Conservation (phyloP, 495 filamentous ascomycete genomes). For the Bryoglossum gracile region DNA sequence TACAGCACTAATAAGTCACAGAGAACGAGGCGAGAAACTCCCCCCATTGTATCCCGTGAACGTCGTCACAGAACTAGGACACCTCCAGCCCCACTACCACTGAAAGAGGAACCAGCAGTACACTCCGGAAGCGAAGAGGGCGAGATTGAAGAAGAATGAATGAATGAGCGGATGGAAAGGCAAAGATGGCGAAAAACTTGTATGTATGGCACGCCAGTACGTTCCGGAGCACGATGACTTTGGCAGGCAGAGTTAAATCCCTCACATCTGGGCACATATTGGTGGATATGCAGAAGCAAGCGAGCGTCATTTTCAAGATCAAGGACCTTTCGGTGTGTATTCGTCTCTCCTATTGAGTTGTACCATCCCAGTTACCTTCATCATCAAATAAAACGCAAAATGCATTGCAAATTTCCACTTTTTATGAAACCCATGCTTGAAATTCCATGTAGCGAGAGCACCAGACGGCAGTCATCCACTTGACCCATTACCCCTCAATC, state of each 20-base stretch:
- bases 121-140: slow-evolving; percentile 93
- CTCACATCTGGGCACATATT: not conserved
- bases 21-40: slow-evolving; percentile 55
- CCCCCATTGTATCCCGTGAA: slow-evolving; percentile 41
- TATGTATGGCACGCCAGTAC: slow-evolving; percentile 23
- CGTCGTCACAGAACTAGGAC: slow-evolving; percentile 48
- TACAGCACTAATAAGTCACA: slow-evolving; percentile 24
- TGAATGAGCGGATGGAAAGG: not conserved
- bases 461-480: slow-evolving; percentile 35
- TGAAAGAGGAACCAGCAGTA: slow-evolving; percentile 59
- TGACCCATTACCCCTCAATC: slow-evolving; percentile 43
- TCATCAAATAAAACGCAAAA: slow-evolving; percentile 5
- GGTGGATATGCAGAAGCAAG: no score
- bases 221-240: slow-evolving; percentile 23
- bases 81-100: slow-evolving; percentile 35
- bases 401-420: not conserved
- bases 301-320: slow-evolving; percentile 1
- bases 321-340: slow-evolving; percentile 25
- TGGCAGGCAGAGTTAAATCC: slow-evolving; percentile 12
- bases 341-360: slow-evolving; percentile 17
- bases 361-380: not conserved
- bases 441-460: slow-evolving; percentile 4
- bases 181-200: slow-evolving; percentile 5
- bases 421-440: no score
- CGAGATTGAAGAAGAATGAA: slow-evolving; percentile 89